Evolutionary conservation across 2,329 filamentous ascomycete genomes (phyloP).

Genomic region (Rutstroemia sp.): DNA sequence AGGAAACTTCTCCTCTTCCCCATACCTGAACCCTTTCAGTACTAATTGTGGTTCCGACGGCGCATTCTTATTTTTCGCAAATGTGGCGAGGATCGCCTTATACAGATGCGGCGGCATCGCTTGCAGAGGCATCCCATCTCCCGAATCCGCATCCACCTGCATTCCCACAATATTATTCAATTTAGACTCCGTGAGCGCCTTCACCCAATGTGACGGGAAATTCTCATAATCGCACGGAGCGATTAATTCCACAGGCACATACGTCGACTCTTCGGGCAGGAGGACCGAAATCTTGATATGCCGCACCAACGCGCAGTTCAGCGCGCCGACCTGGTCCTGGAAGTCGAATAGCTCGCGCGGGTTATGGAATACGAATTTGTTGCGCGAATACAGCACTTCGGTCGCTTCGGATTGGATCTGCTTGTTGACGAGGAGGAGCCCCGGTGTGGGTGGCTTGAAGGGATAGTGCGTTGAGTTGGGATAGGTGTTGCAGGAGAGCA

Average conservation of each 20-base stretch:
- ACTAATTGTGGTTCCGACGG: background rate
- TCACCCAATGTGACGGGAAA: conserved; percentile 4
- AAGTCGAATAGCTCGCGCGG: conserved; percentile 4
- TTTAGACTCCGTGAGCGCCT: background rate
- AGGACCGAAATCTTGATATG: conserved; percentile 3
- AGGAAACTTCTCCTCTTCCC: conserved; percentile 3
- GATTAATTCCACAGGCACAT: background rate
- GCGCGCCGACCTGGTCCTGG: background rate
- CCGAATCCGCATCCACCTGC: conserved; percentile 2
- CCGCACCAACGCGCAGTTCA: conserved; percentile 1
- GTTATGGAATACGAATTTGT: conserved; percentile 4
- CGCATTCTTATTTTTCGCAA: background rate
- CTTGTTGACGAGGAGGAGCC: background rate
- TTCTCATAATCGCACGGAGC: conserved; percentile 5
- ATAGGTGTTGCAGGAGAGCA: conserved; percentile 5
- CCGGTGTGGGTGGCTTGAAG: conserved; percentile 5
- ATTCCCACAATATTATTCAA: background rate
- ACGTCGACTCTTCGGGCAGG: conserved; percentile 1
- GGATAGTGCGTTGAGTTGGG: conserved; percentile 5
- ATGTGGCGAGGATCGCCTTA: background rate
- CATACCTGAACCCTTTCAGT: background rate
- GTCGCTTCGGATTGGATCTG: conserved; percentile 3
- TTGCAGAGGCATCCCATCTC: background rate
- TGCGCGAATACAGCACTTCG: background rate
- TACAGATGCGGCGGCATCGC: conserved; percentile 2